Base-by-base conservation (phyloP, 1,139 yeast genomes). In the Nakaseomyces uthaithaninus region DNA sequence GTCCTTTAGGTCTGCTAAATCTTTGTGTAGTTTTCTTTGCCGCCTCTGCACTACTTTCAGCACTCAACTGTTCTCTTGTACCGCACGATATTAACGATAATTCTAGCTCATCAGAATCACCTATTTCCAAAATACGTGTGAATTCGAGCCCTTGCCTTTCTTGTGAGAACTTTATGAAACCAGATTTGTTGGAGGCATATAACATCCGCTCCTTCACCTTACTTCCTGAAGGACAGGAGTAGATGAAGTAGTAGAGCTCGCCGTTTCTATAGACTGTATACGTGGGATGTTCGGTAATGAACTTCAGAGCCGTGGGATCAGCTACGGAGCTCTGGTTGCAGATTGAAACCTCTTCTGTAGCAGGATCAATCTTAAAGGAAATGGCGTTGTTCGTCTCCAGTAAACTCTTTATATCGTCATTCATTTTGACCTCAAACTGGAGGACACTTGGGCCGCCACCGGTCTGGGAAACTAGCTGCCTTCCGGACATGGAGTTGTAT, bases 131-230 rank as follows among this genome's bases (percentile, higher is more conserved):
- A 11, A 68, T 61, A 40, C 72, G 72, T 34, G 67, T 67, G 18
- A 67, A 62, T 3, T 54, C 50, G 28, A 68, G 54, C 1, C 61
- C 50, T 14, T 55, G 54, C 28, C 64, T 61, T 14, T 54, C 49
- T 42, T 63, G 59, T 50, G 85, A 68, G 43, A 72, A 70, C 37
- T 67, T 69, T 27, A 80, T 62, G 43, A 85, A 72, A 3, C 86
- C 83, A 45, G 72, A 75, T 54, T 87, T 81, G 47, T 80, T 80
- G 2, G 95, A 74, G 1, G 97, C 97, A 56, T 86, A 87, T 36
- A 89, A 62, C 97, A 91, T 91, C 51, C 97, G 74, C 42, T 87
- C 94, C 60, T 81, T 83, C 36, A 91, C 93, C 59, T 80, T 80
- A 20, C 95, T 82, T 1, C 91, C 87, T 0, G 93, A 77, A 3